These are phyloP conservation scores for Eremothecium coryli DNA, from an alignment of 1,139 yeast species.

Conservation along the genomic window DNA sequence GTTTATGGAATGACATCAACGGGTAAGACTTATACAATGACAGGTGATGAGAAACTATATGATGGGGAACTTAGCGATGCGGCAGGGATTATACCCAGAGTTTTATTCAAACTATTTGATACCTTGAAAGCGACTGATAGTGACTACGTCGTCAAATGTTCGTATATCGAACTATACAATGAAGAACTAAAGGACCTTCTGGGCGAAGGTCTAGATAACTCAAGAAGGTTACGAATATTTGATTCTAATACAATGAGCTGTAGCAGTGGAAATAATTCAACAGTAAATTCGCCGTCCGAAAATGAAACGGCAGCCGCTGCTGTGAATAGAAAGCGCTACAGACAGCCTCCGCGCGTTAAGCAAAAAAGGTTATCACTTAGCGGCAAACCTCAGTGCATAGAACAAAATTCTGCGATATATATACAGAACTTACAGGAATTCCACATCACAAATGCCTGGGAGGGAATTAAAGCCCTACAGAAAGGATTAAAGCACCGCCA, in stretches of 20 bases:
- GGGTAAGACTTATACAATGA: slow-evolving; percentile 75
- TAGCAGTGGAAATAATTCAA: slow-evolving; percentile 16
- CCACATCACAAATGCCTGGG: slow-evolving; percentile 42
- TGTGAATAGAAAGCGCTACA: slow-evolving; percentile 9
- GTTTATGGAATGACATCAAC: slow-evolving; percentile 80
- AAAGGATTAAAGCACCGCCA: slow-evolving; percentile 50
- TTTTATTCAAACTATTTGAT: slow-evolving; percentile 46
- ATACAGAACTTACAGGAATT: slow-evolving; percentile 53
- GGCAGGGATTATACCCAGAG: slow-evolving; percentile 64
- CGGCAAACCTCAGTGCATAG: slow-evolving; percentile 10
- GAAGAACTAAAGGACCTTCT: slow-evolving; percentile 62
- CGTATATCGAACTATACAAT: slow-evolving; percentile 65
- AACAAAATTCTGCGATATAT: slow-evolving; percentile 30
- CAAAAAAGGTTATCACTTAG: slow-evolving; percentile 8
- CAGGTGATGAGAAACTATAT: slow-evolving; percentile 42
- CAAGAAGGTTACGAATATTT: slow-evolving; percentile 41
- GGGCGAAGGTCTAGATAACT: slow-evolving; percentile 29
- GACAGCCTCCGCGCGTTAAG: slow-evolving; percentile 6
- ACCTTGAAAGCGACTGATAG: slow-evolving; percentile 31
- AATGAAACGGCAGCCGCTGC: slow-evolving; percentile 10
- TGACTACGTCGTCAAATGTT: slow-evolving; percentile 54
- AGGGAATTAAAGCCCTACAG: slow-evolving; percentile 46
- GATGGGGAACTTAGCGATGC: slow-evolving; percentile 54
- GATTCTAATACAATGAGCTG: slow-evolving; percentile 33
- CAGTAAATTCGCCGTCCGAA: slow-evolving; percentile 20